A percentile compares a stretch with the other conserved stretches of the same genome.
Conservation (phyloP, 129 eudicot genomes). For the Mikania micrantha region DNA sequence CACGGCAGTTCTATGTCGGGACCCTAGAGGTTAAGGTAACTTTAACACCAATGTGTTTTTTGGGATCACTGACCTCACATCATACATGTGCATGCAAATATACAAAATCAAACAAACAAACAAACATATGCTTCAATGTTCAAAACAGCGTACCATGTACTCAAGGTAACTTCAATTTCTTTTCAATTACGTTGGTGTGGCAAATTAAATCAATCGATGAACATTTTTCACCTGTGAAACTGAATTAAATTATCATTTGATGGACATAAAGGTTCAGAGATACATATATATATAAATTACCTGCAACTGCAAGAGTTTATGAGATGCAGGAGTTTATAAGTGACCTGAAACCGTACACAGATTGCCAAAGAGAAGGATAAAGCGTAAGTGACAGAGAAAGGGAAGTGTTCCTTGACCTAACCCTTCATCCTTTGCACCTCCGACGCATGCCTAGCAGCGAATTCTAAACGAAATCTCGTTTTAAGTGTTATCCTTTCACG, state of each 20-base stretch:
- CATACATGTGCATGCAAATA: no score
- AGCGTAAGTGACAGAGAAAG: not conserved
- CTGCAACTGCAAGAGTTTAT: not conserved
- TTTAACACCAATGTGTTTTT: not conserved
- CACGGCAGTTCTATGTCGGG: not conserved
- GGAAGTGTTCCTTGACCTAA: not conserved
- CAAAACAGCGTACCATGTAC: not conserved
- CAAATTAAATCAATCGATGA: conserved; percentile 2
- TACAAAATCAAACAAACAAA: no score
- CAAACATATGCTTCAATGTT: not conserved
- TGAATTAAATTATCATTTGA: no score
- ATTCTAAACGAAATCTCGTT: no score
- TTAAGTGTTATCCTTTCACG: no score
- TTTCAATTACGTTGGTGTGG: no score
- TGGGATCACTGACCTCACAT: not conserved
- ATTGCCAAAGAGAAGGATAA: not conserved
- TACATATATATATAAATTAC: conserved; percentile 4
- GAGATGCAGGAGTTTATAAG: not conserved
- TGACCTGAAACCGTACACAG: conserved; percentile 19
- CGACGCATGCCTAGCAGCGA: no score
- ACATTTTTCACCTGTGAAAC: not conserved
- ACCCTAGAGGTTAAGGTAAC: not conserved
- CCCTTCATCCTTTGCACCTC: no score
- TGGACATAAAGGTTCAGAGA: not conserved
- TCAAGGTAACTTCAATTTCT: no score